phyloP scores from a whole-genome alignment of 1,284 basidiomycete genomes.

The Ganoderma lucidum region DNA sequence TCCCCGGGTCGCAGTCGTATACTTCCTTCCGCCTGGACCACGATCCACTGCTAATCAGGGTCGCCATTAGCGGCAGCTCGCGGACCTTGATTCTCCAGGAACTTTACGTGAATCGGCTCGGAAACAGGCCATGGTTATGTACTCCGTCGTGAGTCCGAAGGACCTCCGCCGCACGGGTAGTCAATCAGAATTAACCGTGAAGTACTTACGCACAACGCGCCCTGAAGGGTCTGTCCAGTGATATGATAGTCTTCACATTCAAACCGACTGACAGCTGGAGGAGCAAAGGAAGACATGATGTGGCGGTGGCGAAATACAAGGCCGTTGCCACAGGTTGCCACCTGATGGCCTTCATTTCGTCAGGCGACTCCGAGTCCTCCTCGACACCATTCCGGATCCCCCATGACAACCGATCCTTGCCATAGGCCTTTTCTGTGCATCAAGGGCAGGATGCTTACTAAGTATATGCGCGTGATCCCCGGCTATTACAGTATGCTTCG shows the following conservation, averaged over 20 bases:
- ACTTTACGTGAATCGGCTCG: conserved; percentile 4
- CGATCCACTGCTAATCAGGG: not conserved
- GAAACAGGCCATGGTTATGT: not conserved
- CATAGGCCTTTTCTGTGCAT: not conserved
- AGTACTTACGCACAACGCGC: not conserved
- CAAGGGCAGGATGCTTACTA: too few relatives aligned
- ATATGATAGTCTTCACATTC: not conserved
- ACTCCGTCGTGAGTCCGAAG: not conserved
- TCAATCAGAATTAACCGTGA: not conserved
- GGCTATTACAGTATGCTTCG: not conserved
- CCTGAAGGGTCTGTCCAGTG: not conserved
- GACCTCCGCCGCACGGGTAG: too few relatives aligned
- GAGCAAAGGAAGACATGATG: not conserved
- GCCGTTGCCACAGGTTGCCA: too few relatives aligned
- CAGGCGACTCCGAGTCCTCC: not conserved
- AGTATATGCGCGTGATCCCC: not conserved
- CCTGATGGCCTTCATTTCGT: not conserved
- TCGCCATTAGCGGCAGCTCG: not conserved
- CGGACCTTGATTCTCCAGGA: not conserved
- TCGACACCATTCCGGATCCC: not conserved
- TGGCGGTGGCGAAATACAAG: not conserved
- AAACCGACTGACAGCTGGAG: not conserved
- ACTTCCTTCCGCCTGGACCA: not conserved
- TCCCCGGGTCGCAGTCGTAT: not conserved
- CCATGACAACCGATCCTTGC: not conserved